Evolutionary conservation across 2,329 filamentous ascomycete species (phyloP).

Genomic region (Trichophyton schoenleinii): DNA sequence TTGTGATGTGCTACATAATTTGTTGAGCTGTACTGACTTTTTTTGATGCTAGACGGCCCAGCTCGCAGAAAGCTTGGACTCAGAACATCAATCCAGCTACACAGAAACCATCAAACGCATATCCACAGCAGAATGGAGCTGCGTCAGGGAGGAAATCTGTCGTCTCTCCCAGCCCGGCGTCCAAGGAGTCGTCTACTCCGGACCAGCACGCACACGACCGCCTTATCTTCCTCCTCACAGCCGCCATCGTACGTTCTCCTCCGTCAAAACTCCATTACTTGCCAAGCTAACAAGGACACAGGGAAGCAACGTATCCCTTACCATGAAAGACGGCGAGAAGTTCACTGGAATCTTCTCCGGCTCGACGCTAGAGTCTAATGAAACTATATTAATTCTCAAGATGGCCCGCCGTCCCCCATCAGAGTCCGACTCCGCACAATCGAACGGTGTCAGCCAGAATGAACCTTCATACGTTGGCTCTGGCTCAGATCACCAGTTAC

Average conservation of each 20-base stretch:
- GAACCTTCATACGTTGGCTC: slow-evolving; percentile 31
- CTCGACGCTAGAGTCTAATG: slow-evolving; percentile 39
- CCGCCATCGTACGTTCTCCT: slow-evolving; percentile 42
- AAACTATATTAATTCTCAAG: slow-evolving; percentile 48
- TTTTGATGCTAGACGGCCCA: slow-evolving; percentile 34
- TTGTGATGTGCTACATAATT: background rate
- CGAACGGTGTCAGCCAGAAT: slow-evolving; percentile 33
- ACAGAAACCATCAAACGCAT: slow-evolving; percentile 37
- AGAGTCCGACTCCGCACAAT: slow-evolving; percentile 22
- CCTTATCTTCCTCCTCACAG: slow-evolving; percentile 46
- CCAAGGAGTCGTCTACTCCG: slow-evolving; percentile 40
- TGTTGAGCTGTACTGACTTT: slow-evolving; percentile 15
- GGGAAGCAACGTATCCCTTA: slow-evolving; percentile 45
- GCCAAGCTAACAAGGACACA: slow-evolving; percentile 20
- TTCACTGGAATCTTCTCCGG: slow-evolving; percentile 51
- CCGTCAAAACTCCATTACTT: background rate
- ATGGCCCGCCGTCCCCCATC: slow-evolving; percentile 45
- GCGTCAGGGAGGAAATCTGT: slow-evolving; percentile 33
- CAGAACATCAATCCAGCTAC: slow-evolving; percentile 50
- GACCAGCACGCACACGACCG: slow-evolving; percentile 50
- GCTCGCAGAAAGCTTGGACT: slow-evolving; percentile 48
- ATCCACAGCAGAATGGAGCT: slow-evolving; percentile 43
- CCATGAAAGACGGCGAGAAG: slow-evolving; percentile 48
- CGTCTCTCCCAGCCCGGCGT: slow-evolving; percentile 25
- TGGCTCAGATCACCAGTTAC: slow-evolving; percentile 40